phyloP scores from a whole-genome alignment of 192 early-diverging fungal genomes.

The Umbelopsis ramanniana region DNA sequence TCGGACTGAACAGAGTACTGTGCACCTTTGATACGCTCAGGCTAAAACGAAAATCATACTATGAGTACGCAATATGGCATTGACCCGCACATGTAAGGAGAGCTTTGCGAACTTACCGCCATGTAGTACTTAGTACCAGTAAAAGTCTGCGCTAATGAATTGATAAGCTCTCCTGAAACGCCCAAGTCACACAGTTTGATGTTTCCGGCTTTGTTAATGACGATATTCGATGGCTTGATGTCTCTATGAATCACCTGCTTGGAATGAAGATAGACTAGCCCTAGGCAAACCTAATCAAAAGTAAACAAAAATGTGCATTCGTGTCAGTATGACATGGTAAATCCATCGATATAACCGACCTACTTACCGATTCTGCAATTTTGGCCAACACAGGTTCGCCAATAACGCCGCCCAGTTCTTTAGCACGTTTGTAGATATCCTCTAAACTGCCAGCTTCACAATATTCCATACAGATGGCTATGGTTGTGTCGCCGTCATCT shows the following conservation, averaged over 20 bases:
- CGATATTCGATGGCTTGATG: slow-evolving; percentile 97
- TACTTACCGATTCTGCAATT: slow-evolving; percentile 76
- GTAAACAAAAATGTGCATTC: slow-evolving; percentile 1
- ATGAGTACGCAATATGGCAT: background rate
- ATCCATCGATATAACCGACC: background rate
- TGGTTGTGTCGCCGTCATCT: slow-evolving; percentile 71
- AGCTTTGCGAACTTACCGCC: slow-evolving; percentile 63
- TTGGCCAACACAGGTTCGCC: slow-evolving; percentile 87
- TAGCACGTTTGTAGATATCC: slow-evolving; percentile 79
- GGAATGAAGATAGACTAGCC: slow-evolving; percentile 86
- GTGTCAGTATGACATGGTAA: background rate
- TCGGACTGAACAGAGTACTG: slow-evolving; percentile 89
- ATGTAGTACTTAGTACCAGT: slow-evolving; percentile 96
- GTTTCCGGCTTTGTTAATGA: slow-evolving; percentile 85
- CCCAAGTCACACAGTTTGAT: slow-evolving; percentile 98
- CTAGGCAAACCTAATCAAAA: slow-evolving; percentile 66
- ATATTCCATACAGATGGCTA: slow-evolving; percentile 97
- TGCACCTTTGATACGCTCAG: slow-evolving; percentile 92
- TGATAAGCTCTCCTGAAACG: slow-evolving; percentile 87
- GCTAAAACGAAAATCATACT: slow-evolving; percentile 50
- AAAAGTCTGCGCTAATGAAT: slow-evolving; percentile 92
- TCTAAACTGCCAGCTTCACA: slow-evolving; percentile 94
- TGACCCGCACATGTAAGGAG: background rate
- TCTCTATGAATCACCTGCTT: slow-evolving; percentile 94
- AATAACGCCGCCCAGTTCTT: slow-evolving; percentile 70